phyloP scores from a whole-genome alignment of 176 grass and related monocot genomes.

The Luzula sylvatica region DNA sequence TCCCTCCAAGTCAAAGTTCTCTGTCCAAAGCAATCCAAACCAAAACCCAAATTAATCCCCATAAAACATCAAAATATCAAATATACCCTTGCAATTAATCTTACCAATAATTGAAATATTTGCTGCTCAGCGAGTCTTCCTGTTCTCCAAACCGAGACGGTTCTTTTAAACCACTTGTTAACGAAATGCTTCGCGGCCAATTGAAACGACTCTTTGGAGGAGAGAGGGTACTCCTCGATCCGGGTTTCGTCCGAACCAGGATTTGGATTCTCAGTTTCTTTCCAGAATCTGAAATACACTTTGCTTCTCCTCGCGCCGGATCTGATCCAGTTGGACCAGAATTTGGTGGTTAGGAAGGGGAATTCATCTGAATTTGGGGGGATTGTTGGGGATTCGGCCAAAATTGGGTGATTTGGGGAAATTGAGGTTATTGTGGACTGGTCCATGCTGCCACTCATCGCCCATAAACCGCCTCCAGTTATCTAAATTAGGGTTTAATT shows the following conservation, averaged over 20 bases:
- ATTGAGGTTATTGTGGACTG: slow-evolving; percentile 1
- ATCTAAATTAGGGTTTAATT: slow-evolving; percentile 31
- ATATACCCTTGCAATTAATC: slow-evolving; percentile 13
- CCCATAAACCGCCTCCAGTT: slow-evolving; percentile 72
- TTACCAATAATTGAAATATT: slow-evolving; percentile 65
- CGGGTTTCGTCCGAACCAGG: slow-evolving; percentile 27
- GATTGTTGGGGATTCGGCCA: slow-evolving; percentile 20
- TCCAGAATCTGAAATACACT: slow-evolving; percentile 74
- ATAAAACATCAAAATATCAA: not conserved
- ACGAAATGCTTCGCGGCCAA: slow-evolving; percentile 42
- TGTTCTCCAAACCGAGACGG: slow-evolving; percentile 52
- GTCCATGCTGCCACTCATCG: slow-evolving; percentile 29
- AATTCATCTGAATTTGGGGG: slow-evolving; percentile 54
- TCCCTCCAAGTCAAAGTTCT: slow-evolving; percentile 70
- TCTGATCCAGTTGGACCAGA: slow-evolving; percentile 93
- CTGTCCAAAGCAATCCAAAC: slow-evolving; percentile 55
- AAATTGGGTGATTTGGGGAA: not conserved
- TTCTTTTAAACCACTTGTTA: slow-evolving; percentile 44
- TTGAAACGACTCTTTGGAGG: slow-evolving; percentile 51
- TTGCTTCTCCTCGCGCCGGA: slow-evolving; percentile 87
- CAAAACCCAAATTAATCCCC: slow-evolving; percentile 19
- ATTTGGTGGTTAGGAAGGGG: slow-evolving; percentile 69
- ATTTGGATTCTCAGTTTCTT: slow-evolving; percentile 33
- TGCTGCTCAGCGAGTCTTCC: slow-evolving; percentile 41
- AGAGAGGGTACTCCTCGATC: slow-evolving; percentile 44